phyloP scores from a whole-genome alignment of 257 asterid species.

The Solanum chmielewskii region DNA sequence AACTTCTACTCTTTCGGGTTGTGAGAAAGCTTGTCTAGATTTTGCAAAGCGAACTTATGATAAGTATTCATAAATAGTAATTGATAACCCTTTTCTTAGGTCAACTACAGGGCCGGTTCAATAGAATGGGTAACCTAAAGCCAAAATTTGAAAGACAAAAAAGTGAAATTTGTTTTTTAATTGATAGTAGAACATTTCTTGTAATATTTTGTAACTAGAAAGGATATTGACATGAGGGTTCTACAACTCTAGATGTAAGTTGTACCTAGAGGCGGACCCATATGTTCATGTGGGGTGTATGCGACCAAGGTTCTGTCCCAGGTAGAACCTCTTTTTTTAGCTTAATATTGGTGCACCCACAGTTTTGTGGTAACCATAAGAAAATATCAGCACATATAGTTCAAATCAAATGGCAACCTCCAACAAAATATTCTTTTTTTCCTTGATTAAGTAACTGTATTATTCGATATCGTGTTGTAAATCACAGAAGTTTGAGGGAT shows the following conservation, averaged over 20 bases:
- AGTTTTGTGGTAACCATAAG: conserved; percentile 8
- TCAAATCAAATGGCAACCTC: conserved; percentile 33
- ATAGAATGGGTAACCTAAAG: background rate
- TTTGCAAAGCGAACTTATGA: background rate
- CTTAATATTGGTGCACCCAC: background rate
- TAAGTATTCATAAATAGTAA: background rate
- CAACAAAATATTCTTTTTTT: background rate
- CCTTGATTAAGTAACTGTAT: background rate
- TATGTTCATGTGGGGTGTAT: background rate
- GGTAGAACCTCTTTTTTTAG: background rate
- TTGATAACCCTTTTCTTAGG: background rate
- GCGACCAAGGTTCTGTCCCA: background rate
- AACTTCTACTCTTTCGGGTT: background rate
- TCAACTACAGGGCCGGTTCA: background rate
- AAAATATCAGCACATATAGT: conserved; percentile 47
- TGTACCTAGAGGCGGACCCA: background rate
- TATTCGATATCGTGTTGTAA: background rate
- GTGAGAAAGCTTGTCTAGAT: background rate
- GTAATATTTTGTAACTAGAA: background rate
- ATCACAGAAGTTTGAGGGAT: background rate
- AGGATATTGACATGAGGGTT: background rate
- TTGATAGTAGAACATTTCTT: background rate
- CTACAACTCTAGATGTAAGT: background rate
- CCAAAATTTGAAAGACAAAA: too few relatives aligned
- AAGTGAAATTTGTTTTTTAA: too few relatives aligned